Base-by-base conservation (phyloP, 352 stramenopile species). In the Phytophthora palmivora region DNA sequence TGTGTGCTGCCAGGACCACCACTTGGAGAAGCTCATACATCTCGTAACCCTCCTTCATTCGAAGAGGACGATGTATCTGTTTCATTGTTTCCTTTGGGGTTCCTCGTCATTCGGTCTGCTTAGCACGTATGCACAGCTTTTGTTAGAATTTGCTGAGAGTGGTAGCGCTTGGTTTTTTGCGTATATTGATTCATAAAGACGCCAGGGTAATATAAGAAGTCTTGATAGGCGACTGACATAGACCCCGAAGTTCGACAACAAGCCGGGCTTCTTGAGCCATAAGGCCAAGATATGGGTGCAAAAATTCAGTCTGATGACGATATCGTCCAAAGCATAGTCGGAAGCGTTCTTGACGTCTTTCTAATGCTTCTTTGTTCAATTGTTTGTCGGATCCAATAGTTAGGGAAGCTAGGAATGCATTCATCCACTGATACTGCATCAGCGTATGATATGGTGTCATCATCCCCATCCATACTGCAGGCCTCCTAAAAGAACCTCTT, bases 161-260 rank as follows among this genome's bases (percentile, higher is more conserved):
- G 33, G 52, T 70, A 74, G 0, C 56, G 58, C 19, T 76, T 79
- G 0, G 55, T 68, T 42, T 72, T 0, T 9, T 12, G 5, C 28
- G 16, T 6, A 76, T 72, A 0, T 8, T 3, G 4, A 59, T 49
- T 59, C 51, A 68, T 21, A 76, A 15, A 0, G 51, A 37, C n/a
- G 58, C 65, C 1, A 52, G 47, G 30, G 74, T 39, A 18, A 69
- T 67, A 14, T 53, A 64, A 41, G 70, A 72, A 39, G 30, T 34
- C 30, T 34, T 34, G 30, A 34, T 12, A 9, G 30, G 30, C 7
- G 30, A 34, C 6, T 34, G 30, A 12, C 30, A 34, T 4, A 34
- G 30, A 7, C 7, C 10, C 30, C 30, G 30, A 2, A 34, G 30
- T 12, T 11, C 30, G 10, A 12, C 30, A 9, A 34, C 30, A 34